Evolutionary conservation across 139 green algal species (phyloP), one percentile per base, ranked within the genome.

Genomic region (Pleodorina starrii): DNA sequence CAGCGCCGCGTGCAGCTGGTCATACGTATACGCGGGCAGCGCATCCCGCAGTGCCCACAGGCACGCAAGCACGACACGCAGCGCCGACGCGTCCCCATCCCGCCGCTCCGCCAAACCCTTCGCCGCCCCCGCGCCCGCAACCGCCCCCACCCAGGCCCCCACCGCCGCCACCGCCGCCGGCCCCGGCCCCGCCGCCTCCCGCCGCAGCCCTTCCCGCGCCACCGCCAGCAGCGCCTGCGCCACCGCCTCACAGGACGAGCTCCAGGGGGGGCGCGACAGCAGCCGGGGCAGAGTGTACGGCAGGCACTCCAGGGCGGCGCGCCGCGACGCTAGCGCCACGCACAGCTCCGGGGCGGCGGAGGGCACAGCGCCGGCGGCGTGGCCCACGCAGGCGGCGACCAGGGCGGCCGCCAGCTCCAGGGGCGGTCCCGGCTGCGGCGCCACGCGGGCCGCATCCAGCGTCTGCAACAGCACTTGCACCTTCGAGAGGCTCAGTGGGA

Each of bases 401-500:
- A 87, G 43, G 12, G 81, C 60, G 3, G 81, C 81, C 4, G 59
- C 81, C 16, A 87, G 63, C 59, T 87, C 60, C 60, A 87, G 42
- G 43, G 63, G 9, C 1, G 81, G 16, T 1, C 29, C 36, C 4
- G 59, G 79, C 6, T 44, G 40, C 10, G 40, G 1, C 6, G 36
- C 25, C 38, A 25, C 5, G 14, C 79, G 79, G 38, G 79, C 79
- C 6, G 57, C 59, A 25, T 86, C 79, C 79, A 87, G 60, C 2
- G 81, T 87, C n/a, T 87, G 81, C 29, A 87, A 60, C 81, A 87
- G 29, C 81, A 87, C 81, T 54, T 87, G 81, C 11, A 87, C 81
- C 81, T 87, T 38, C 9, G 78, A 27, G 73, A 23, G 50, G 12
- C 12, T 14, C 50, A 11, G 50, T 59, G 1, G 10, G 42, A 19